These are phyloP conservation scores for Coelastrella sp. DNA, from an alignment of 139 green algal species.

Conservation along the genomic window DNA sequence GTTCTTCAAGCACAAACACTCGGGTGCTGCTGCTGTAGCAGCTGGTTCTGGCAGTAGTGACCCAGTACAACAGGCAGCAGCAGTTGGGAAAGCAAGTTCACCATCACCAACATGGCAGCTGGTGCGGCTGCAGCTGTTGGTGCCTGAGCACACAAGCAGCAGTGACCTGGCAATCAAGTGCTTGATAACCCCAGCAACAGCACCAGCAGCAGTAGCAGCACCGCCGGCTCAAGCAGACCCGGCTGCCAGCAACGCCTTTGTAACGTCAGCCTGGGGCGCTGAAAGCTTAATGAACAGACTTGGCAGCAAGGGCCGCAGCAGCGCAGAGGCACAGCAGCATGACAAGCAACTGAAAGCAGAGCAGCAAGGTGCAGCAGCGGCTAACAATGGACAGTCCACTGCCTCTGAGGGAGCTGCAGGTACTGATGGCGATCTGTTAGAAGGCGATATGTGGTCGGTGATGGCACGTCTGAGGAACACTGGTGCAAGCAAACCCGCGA, in stretches of 20 bases:
- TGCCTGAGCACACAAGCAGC: background rate
- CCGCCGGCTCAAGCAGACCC: background rate
- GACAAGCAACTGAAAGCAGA: background rate
- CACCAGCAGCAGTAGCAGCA: background rate
- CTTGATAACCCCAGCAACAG: background rate
- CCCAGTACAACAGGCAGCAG: background rate
- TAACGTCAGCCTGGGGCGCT: background rate
- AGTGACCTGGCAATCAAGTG: background rate
- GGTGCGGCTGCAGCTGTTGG: background rate
- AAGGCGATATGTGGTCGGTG: conserved; percentile 41
- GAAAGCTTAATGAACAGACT: background rate
- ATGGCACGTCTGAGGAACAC: background rate
- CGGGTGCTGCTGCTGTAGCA: background rate
- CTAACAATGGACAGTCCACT: background rate
- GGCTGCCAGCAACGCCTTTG: background rate
- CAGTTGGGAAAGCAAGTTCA: background rate
- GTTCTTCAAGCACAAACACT: background rate
- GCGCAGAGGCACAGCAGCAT: background rate
- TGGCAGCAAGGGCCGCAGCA: background rate
- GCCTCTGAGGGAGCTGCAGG: background rate
- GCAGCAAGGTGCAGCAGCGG: conserved; percentile 18
- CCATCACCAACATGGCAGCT: background rate
- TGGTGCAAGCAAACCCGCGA: background rate
- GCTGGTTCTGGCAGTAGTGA: background rate
- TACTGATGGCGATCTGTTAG: conserved; percentile 2